Evolutionary conservation across 331 rosid genomes (phyloP), one percentile per base, ranked within the genome.

Genomic region (Quercus phellos): DNA sequence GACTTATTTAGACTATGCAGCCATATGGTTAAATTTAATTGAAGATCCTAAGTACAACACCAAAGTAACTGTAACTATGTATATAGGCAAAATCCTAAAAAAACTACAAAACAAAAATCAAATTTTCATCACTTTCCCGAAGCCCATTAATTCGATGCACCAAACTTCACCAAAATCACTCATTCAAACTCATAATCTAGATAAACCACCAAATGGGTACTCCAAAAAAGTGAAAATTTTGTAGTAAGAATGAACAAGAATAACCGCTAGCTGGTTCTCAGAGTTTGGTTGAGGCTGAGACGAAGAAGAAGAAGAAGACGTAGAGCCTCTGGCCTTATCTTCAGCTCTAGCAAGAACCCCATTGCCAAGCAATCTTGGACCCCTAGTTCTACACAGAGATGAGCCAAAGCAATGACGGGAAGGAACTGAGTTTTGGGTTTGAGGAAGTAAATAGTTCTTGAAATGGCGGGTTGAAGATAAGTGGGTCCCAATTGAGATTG

Each of bases 261-360:
- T 64, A 81, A 92, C 98, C 98, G 88, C 87, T 17, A 79, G 76
- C 64, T 85, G 87, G 54, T 78, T 53, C 59, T 64, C 85, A 13
- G 94, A 82, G 74, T 46, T 83, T 84, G 83, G 80, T 77, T 84
- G 94, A 82, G 81, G 78, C 34, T 58, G 81, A 26, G 89, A 78
- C 60, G 90, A 84, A 76, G 95, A 72, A 75, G 89, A 54, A 16
- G 86, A 70, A n/a, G 86, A 72, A 2, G 71, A 66, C 35, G 50
- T 14, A 27, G 83, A 75, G 16, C 71, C 83, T 84, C 77, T 84
- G 24, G 90, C 89, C 88, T 90, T 86, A 26, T 91, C 95, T 82
- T 90, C 93, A 38, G 96, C 98, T 70, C 96, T 88, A 55, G 85
- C 91, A 84, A 91, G 81, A 46, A 91, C 78, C 74, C 64, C 77